Evolutionary conservation across 768 basidiomycete genomes (phyloP).

Genomic region (Amanita muscaria): DNA sequence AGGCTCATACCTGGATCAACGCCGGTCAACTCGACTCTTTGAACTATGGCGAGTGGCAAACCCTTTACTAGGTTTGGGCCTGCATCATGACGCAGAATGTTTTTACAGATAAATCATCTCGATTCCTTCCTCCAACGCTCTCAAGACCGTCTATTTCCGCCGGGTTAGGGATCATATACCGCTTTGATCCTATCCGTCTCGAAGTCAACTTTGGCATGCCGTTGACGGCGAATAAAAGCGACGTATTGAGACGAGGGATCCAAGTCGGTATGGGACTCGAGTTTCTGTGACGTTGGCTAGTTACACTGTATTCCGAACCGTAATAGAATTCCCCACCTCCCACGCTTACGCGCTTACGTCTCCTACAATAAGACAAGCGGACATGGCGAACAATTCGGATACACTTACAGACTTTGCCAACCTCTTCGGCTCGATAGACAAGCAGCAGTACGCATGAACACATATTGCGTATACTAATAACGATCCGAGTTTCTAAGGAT

Average conservation of each 20-base stretch:
- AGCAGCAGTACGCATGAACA: slow-evolving; percentile 47
- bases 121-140: slow-evolving; percentile 31
- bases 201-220: slow-evolving; percentile 88
- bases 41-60: slow-evolving; percentile 49
- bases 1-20: slow-evolving; percentile 74
- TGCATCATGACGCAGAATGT: no score
- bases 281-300: slow-evolving; percentile 64
- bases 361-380: no score
- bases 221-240: slow-evolving; percentile 57
- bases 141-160: slow-evolving; percentile 63
- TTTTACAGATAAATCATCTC: slow-evolving; percentile 22
- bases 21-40: slow-evolving; percentile 64
- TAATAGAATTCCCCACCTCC: no score
- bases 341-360: no score
- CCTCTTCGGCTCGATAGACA: slow-evolving; percentile 53
- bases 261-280: slow-evolving; percentile 79
- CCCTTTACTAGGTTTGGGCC: no score
- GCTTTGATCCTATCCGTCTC: slow-evolving; percentile 74
- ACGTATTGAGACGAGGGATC: slow-evolving; percentile 59
- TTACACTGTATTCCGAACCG: no score
- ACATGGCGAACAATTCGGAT: slow-evolving; percentile 6
- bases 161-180: slow-evolving; percentile 77
- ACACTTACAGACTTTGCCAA: slow-evolving; percentile 25
- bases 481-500: slow-evolving; percentile 43
- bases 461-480: neutral